Conservation (phyloP, 2,329 filamentous ascomycete species). For the Biscogniauxia mediterranea region DNA sequence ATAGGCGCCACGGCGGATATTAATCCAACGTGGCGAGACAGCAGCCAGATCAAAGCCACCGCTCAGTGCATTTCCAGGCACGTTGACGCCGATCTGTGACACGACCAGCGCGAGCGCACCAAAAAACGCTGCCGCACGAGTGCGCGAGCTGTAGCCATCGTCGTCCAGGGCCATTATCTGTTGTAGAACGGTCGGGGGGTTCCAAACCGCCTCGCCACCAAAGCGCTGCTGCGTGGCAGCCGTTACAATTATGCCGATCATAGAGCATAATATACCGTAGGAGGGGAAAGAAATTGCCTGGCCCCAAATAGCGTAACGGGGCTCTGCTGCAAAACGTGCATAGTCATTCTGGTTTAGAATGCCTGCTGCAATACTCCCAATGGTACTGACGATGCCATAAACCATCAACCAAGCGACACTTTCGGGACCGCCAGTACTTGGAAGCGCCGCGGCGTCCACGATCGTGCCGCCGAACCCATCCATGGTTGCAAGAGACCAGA, state of each 20-base stretch:
- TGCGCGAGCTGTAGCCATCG: background rate
- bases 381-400: conserved; percentile 1
- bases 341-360: conserved; percentile 6
- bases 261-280: conserved; percentile 10
- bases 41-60: conserved; percentile 9
- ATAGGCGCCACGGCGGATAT: conserved; percentile 10
- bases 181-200: conserved; percentile 1
- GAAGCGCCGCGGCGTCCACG: background rate
- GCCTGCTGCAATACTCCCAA: conserved; percentile 5
- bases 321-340: conserved; percentile 2
- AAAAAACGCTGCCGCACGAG: conserved; percentile 5
- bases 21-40: conserved; percentile 9
- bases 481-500: too few species aligned
- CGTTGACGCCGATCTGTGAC: conserved; percentile 1
- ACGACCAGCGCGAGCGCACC: conserved; percentile 5
- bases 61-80: conserved; percentile 8
- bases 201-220: conserved; percentile 5
- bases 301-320: conserved; percentile 3
- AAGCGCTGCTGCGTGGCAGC: conserved; percentile 1
- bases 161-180: conserved; percentile 1
- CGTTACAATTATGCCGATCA: conserved; percentile 7
- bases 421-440: too few species aligned
- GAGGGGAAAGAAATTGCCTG: conserved; percentile 5
- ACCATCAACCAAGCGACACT: conserved; percentile 7
- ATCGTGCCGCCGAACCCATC: background rate